Conservation (phyloP, 2,329 filamentous ascomycete genomes). For the Mycosphaerella sp. region DNA sequence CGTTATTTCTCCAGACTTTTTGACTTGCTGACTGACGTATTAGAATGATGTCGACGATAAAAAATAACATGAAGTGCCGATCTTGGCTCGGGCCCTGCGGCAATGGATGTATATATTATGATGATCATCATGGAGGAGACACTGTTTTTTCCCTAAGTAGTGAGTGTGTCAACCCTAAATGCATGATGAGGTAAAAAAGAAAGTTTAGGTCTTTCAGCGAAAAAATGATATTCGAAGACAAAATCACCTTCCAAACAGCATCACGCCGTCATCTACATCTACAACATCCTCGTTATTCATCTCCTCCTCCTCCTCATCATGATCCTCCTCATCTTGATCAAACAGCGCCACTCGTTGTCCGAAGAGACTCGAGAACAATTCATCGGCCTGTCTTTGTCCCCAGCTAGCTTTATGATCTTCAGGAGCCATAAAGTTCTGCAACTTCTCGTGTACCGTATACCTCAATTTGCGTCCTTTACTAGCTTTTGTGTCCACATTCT, state of each 20-base stretch:
- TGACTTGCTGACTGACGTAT: too few species aligned
- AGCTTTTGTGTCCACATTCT: slow-evolving; percentile 84
- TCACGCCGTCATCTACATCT: slow-evolving; percentile 29
- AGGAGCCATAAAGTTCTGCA: slow-evolving; percentile 96
- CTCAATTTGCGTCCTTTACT: slow-evolving; percentile 92
- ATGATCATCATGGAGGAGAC: too few species aligned
- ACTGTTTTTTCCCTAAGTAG: too few species aligned
- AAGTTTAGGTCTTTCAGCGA: too few species aligned
- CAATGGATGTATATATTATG: too few species aligned
- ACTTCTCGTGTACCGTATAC: slow-evolving; percentile 92
- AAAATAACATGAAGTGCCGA: too few species aligned
- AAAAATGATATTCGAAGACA: too few species aligned
- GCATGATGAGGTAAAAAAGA: too few species aligned
- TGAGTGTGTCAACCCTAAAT: too few species aligned
- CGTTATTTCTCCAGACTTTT: too few species aligned
- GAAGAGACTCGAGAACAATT: slow-evolving; percentile 48
- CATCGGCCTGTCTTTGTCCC: slow-evolving; percentile 72
- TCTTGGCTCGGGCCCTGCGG: too few species aligned
- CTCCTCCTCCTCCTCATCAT: slow-evolving; percentile 32
- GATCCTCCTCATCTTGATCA: slow-evolving; percentile 37
- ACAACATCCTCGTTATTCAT: slow-evolving; percentile 17
- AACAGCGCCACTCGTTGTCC: slow-evolving; percentile 41
- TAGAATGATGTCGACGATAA: too few species aligned
- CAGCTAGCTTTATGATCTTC: slow-evolving; percentile 68
- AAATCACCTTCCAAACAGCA: slow-evolving; percentile 28